phyloP scores from a whole-genome alignment of 2,329 filamentous ascomycete genomes.

The Aureobasidium lini region DNA sequence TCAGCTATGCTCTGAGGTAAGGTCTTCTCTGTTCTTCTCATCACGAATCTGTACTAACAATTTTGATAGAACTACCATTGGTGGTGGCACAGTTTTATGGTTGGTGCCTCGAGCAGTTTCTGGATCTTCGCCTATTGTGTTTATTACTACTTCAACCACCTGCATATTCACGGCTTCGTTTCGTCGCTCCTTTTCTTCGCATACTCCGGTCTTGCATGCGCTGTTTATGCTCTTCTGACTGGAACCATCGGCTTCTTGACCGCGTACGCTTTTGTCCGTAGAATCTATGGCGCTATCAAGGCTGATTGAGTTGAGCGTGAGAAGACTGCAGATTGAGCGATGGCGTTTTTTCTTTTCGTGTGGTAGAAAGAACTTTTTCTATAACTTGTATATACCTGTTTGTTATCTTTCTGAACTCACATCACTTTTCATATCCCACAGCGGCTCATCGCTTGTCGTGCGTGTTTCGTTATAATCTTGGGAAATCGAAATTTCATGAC shows the following conservation, averaged over 20 bases:
- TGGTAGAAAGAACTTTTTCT: not conserved
- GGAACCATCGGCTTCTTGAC: conserved; percentile 80
- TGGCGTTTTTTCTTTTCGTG: not conserved
- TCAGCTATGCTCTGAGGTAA: conserved; percentile 68
- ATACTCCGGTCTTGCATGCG: conserved; percentile 75
- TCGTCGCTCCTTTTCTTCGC: conserved; percentile 77
- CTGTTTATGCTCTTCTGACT: conserved; percentile 71
- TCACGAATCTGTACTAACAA: conserved; percentile 14
- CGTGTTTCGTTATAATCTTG: too few relatives aligned
- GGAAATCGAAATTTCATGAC: not conserved
- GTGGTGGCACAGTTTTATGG: conserved; percentile 86
- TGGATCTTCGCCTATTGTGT: conserved; percentile 80
- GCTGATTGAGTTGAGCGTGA: conserved; percentile 23
- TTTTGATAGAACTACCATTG: conserved; percentile 68
- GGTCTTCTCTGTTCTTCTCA: conserved; percentile 15
- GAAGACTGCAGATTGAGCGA: not conserved
- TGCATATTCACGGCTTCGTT: conserved; percentile 74
- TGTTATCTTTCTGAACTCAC: not conserved
- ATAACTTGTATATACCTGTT: not conserved
- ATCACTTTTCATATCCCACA: too few relatives aligned
- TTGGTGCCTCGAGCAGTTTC: conserved; percentile 66
- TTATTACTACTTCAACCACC: conserved; percentile 75
- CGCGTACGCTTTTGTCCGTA: conserved; percentile 74
- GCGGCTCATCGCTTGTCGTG: too few relatives aligned
- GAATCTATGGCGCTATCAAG: conserved; percentile 58